Evolutionary conservation across 306 rosid species (phyloP).

Genomic region (Heteromeles arbutifolia): DNA sequence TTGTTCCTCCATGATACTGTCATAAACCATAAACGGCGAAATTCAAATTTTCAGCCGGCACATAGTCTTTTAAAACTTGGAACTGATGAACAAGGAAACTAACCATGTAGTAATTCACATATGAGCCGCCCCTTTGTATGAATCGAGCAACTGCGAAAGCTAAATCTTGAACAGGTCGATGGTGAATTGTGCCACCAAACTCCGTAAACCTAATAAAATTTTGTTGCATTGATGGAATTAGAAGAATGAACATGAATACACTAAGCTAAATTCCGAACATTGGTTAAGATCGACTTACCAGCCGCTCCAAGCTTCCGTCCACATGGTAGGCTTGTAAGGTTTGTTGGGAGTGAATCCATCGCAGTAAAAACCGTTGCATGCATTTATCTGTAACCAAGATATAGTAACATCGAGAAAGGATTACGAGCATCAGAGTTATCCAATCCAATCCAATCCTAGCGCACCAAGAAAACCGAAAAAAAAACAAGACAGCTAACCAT

Average conservation of each 20-base stretch:
- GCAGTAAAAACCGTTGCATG: conserved; percentile 91
- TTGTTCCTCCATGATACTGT: conserved; percentile 98
- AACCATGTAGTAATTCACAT: conserved; percentile 88
- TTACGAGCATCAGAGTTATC: neutral
- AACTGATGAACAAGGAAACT: conserved; percentile 28
- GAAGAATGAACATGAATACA: conserved; percentile 9
- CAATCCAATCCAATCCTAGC: neutral
- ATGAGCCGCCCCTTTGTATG: conserved; percentile 81
- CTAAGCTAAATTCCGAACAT: conserved; percentile 2
- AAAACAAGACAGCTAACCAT: conserved; percentile 39
- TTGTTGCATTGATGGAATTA: conserved; percentile 4
- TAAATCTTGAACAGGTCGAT: conserved; percentile 87
- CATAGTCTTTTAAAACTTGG: neutral
- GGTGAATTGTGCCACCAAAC: conserved; percentile 69
- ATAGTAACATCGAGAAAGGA: neutral
- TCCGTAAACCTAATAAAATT: conserved; percentile 60
- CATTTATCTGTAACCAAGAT: conserved; percentile 57
- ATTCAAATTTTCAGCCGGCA: neutral
- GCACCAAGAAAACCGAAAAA: neutral
- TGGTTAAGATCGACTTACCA: conserved; percentile 41
- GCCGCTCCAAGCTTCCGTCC: conserved; percentile 99
- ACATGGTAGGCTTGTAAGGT: conserved; percentile 80
- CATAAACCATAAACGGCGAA: conserved; percentile 19
- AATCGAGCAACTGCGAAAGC: conserved; percentile 95
- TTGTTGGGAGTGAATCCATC: conserved; percentile 85